Conservation (phyloP, 2,329 filamentous ascomycete genomes). For the Diaporthe ampelina region DNA sequence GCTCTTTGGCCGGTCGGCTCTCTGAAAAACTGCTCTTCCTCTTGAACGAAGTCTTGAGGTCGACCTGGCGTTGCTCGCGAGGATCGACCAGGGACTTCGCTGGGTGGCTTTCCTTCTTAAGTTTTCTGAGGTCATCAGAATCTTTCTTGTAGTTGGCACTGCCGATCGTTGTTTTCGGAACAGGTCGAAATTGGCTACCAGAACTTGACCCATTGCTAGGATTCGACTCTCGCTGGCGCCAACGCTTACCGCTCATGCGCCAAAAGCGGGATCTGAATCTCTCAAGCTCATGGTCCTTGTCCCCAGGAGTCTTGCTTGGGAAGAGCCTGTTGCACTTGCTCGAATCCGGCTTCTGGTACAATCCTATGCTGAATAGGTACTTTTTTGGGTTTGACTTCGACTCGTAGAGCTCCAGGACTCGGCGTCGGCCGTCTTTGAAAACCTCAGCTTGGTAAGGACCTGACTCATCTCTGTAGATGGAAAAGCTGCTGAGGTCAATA, state of each 20-base stretch:
- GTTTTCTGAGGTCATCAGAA: neutral
- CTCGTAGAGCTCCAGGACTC: conserved; percentile 74
- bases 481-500: conserved; percentile 63
- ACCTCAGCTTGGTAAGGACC: conserved; percentile 77
- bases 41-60: neutral
- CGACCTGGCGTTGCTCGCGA: neutral
- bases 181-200: neutral
- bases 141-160: neutral
- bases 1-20: neutral
- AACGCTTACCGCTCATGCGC: conserved; percentile 69
- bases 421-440: neutral
- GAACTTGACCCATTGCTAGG: conserved; percentile 41
- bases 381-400: conserved; percentile 70
- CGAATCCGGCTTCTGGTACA: conserved; percentile 56
- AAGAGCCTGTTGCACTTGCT: conserved; percentile 54
- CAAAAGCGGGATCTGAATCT: conserved; percentile 71
- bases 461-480: conserved; percentile 73
- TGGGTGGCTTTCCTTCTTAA: neutral
- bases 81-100: neutral
- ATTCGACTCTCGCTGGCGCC: conserved; percentile 66
- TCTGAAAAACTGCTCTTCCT: conserved; percentile 7
- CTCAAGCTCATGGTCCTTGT: conserved; percentile 59
- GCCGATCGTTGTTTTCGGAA: neutral
- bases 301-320: conserved; percentile 54
- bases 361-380: conserved; percentile 72